Conservation (phyloP, 1,284 basidiomycete genomes). For the Waitea zeae region DNA sequence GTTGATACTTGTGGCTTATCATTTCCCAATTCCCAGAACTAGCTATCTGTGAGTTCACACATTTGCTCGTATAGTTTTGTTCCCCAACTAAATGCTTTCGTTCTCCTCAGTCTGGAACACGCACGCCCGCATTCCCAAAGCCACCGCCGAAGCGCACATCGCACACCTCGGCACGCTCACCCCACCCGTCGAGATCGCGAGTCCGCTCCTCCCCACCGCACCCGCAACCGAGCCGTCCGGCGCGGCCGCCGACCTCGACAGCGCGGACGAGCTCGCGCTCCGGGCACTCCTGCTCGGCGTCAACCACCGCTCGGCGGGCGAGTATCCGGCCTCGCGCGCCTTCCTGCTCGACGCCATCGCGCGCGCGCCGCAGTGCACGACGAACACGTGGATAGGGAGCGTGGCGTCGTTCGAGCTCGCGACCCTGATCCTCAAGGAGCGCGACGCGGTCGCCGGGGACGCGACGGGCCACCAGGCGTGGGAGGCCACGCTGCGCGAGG, state of each 20-base stretch:
- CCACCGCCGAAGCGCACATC: slow-evolving; percentile 38
- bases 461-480: slow-evolving; percentile 17
- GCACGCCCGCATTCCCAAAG: slow-evolving; percentile 33
- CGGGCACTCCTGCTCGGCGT: slow-evolving; percentile 53
- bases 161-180: slow-evolving; percentile 26
- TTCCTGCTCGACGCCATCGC: slow-evolving; percentile 33
- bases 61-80: no score
- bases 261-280: slow-evolving; percentile 50
- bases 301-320: slow-evolving; percentile 35
- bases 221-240: slow-evolving; percentile 6
- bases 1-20: not conserved
- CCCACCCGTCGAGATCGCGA: slow-evolving; percentile 22
- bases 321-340: slow-evolving; percentile 22
- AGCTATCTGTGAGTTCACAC: slow-evolving; percentile 31
- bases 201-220: slow-evolving; percentile 13
- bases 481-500: slow-evolving; percentile 26
- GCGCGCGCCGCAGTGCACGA: slow-evolving; percentile 19
- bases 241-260: slow-evolving; percentile 31
- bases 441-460: slow-evolving; percentile 7
- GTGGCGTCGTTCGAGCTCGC: slow-evolving; percentile 51
- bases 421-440: slow-evolving; percentile 42
- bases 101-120: slow-evolving; percentile 72
- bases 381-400: slow-evolving; percentile 49
- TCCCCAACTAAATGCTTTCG: no score
- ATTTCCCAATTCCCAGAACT: slow-evolving; percentile 23